phyloP scores from a whole-genome alignment of 2,329 filamentous ascomycete species.

The Calonectria fujianensis region DNA sequence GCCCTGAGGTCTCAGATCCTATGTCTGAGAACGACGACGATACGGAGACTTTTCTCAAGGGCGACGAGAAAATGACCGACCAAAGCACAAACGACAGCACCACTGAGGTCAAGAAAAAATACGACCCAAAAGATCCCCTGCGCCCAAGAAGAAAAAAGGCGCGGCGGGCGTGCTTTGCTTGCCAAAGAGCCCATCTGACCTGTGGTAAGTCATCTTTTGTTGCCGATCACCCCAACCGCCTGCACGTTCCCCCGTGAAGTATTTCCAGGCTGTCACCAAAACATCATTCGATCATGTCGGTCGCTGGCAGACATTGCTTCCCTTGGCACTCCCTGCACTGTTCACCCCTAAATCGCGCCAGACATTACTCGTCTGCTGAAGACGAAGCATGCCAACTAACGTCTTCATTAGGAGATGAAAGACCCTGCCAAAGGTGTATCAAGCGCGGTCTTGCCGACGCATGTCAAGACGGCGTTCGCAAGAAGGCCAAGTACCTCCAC shows the following conservation, averaged over 20 bases:
- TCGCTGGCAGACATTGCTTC: neutral
- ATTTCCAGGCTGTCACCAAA: constrained; percentile 9
- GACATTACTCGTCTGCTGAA: constrained; percentile 28
- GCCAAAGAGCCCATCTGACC: constrained; percentile 96
- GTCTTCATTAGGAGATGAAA: constrained; percentile 84
- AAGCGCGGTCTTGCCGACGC: constrained; percentile 93
- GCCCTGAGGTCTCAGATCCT: constrained; percentile 74
- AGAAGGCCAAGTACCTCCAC: constrained; percentile 99
- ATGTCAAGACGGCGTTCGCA: constrained; percentile 96
- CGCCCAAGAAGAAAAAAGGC: constrained; percentile 97
- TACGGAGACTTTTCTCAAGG: constrained; percentile 62
- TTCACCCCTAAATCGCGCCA: constrained; percentile 17
- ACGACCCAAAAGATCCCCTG: constrained; percentile 90
- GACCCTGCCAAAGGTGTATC: constrained; percentile 94
- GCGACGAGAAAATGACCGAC: constrained; percentile 73
- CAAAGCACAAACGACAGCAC: constrained; percentile 67
- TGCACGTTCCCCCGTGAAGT: constrained; percentile 40
- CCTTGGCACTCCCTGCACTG: neutral
- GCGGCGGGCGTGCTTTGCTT: constrained; percentile 94
- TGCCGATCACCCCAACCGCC: constrained; percentile 19
- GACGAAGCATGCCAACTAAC: constrained; percentile 45
- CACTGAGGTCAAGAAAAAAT: constrained; percentile 78
- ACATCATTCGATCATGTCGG: neutral
- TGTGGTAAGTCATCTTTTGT: constrained; percentile 84
- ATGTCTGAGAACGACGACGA: constrained; percentile 77